Conservation (phyloP, 1,284 basidiomycete species). For the Dichomitus squalens region DNA sequence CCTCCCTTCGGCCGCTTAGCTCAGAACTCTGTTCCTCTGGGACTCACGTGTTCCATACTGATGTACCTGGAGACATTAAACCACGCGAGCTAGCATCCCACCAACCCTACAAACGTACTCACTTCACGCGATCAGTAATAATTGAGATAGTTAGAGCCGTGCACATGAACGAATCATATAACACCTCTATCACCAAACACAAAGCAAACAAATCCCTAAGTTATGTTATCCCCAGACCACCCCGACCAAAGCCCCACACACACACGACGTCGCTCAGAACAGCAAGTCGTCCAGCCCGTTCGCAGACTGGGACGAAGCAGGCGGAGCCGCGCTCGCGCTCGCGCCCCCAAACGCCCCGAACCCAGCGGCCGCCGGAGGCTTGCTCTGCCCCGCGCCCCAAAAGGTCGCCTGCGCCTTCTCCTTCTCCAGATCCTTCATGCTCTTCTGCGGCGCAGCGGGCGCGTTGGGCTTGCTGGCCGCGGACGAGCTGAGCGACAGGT, state of each 20-base stretch:
- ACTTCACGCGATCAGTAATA: too few species aligned
- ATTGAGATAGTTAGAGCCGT: too few species aligned
- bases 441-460: constrained; percentile 51
- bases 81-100: too few species aligned
- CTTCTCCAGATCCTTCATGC: constrained; percentile 85
- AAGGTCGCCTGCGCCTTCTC: constrained; percentile 81
- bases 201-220: constrained; percentile 7
- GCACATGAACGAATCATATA: background rate
- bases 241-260: too few species aligned
- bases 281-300: constrained; percentile 37
- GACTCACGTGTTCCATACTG: too few species aligned
- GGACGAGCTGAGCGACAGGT: constrained; percentile 70
- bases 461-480: constrained; percentile 27
- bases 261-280: constrained; percentile 25
- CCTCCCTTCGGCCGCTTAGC: too few species aligned
- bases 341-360: constrained; percentile 49
- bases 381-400: constrained; percentile 60
- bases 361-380: constrained; percentile 37
- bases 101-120: too few species aligned
- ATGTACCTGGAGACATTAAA: too few species aligned
- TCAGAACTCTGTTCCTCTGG: too few species aligned
- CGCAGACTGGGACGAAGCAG: constrained; percentile 24
- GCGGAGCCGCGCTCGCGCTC: constrained; percentile 24
- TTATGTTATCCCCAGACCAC: background rate
- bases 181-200: constrained; percentile 21